These are phyloP conservation scores for Pythium utonaiense DNA, from an alignment of 352 stramenopile species.

Conservation along the genomic window DNA sequence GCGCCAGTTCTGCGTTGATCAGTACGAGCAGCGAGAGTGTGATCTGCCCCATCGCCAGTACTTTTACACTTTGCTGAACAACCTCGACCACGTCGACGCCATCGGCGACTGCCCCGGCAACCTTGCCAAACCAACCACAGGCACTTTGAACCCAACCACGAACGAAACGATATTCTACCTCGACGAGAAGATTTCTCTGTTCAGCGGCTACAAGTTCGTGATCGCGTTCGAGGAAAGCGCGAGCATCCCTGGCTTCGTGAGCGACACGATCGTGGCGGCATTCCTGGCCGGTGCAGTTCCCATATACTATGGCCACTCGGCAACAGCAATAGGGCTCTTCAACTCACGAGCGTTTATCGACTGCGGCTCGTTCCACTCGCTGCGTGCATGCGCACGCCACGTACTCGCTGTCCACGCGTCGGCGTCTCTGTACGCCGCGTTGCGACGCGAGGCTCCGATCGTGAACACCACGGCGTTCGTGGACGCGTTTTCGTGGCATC, in stretches of 20 bases:
- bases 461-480: constrained; percentile 29
- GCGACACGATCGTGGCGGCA: constrained; percentile 60
- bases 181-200: background rate
- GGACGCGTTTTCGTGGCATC: constrained; percentile 43
- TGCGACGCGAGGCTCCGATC: constrained; percentile 32
- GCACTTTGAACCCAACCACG: background rate
- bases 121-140: background rate
- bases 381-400: constrained; percentile 32
- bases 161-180: background rate
- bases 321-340: constrained; percentile 34
- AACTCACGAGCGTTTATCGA: constrained; percentile 53
- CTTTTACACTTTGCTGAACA: constrained; percentile 48
- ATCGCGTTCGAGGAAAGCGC: constrained; percentile 66
- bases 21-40: constrained; percentile 41
- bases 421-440: constrained; percentile 28
- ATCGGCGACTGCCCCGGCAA: constrained; percentile 33
- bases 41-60: constrained; percentile 46
- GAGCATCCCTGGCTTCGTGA: constrained; percentile 42
- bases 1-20: constrained; percentile 43
- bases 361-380: constrained; percentile 34
- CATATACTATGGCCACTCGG: constrained; percentile 53
- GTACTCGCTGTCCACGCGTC: constrained; percentile 41
- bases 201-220: constrained; percentile 50
- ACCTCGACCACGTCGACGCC: constrained; percentile 41
- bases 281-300: constrained; percentile 55